Percentiles rank a stretch among this genome's conserved stretches.
Conservation (phyloP, 225 moss, liverwort and hornwort genomes). For the Takakia lepidozioides region DNA sequence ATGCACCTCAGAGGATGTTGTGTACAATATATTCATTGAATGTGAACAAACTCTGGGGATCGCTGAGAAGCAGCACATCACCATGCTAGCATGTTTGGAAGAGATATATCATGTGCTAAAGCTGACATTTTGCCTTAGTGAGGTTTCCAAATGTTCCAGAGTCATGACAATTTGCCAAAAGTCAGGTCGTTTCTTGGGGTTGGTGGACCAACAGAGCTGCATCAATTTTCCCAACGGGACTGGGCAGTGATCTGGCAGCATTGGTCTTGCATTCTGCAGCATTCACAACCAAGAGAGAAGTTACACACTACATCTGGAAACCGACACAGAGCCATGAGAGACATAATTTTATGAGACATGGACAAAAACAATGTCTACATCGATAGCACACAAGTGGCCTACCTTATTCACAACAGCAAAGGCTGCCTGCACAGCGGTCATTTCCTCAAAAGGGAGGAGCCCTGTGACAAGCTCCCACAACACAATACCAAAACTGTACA, state of each 20-base stretch:
- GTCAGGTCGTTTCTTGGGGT: constrained; percentile 64
- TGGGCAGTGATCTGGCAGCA: constrained; percentile 49
- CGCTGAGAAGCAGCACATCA: constrained; percentile 8
- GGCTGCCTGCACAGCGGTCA: constrained; percentile 83
- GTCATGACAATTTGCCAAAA: constrained; percentile 67
- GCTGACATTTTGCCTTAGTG: constrained; percentile 20
- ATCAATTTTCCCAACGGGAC: constrained; percentile 41
- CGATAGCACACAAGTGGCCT: too few species aligned
- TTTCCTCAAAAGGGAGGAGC: constrained; percentile 56
- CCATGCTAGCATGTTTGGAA: not conserved
- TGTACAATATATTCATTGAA: too few species aligned
- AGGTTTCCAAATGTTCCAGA: constrained; percentile 37
- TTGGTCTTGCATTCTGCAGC: constrained; percentile 53
- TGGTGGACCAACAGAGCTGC: constrained; percentile 75
- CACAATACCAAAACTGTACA: constrained; percentile 88
- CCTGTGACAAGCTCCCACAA: constrained; percentile 82
- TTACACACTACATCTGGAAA: too few species aligned
- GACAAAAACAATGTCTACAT: too few species aligned
- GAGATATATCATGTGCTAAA: constrained; percentile 12
- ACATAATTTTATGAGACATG: too few species aligned
- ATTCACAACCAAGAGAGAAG: too few species aligned
- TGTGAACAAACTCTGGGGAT: too few species aligned
- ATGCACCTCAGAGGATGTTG: too few species aligned
- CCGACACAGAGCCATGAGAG: too few species aligned
- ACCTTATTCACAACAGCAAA: constrained; percentile 87